Evolutionary conservation across 208 protist species (phyloP), one percentile per base, ranked within the genome.

Genomic region (Leishmania aethiopica): DNA sequence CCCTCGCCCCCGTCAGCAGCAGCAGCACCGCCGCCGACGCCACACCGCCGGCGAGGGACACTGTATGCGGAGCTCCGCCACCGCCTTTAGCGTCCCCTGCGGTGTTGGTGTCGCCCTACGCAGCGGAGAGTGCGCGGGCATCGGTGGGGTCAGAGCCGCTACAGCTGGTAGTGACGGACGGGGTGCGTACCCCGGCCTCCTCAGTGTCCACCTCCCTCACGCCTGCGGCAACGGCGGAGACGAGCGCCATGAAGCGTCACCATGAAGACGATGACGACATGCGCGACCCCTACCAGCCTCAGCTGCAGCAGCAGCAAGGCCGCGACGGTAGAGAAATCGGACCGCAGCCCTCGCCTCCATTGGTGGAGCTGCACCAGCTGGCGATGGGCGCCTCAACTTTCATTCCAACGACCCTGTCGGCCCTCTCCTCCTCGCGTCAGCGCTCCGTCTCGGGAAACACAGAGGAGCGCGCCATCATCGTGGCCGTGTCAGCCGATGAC

Each of bases 101-200:
- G 22, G 42, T 35, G 45, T 74, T 3, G 75, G 28, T 64, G 40
- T 42, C 75, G 42, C 45, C 76, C 45, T 84, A 84, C 69, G 76
- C 67, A 2, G 47, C 55, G 32, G 81, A 84, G 70, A 84, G 76
- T 64, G 69, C 66, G 45, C 75, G 81, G 13, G 69, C 60, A 35
- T 80, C 81, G n/a, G 49, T 64, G 55, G 35, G 40, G 25, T 71
- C 81, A n/a, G 81, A 84, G 81, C 62, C 81, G 67, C 57, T 84
- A 19, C 45, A 40, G 4, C 66, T 70, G 45, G 8, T 49, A 25
- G 32, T 42, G 51, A 19, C 51, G 17, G 49, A 77, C 35, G 51
- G 51, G 19, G 73, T 17, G 53, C 35, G 32, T 47, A 64, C 62
- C 72, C 79, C 73, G 8, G 19, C 72, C 10, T 40, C 79, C 22